phyloP scores from a whole-genome alignment of 495 filamentous ascomycete species.

The Astrocystis sublimbata region DNA sequence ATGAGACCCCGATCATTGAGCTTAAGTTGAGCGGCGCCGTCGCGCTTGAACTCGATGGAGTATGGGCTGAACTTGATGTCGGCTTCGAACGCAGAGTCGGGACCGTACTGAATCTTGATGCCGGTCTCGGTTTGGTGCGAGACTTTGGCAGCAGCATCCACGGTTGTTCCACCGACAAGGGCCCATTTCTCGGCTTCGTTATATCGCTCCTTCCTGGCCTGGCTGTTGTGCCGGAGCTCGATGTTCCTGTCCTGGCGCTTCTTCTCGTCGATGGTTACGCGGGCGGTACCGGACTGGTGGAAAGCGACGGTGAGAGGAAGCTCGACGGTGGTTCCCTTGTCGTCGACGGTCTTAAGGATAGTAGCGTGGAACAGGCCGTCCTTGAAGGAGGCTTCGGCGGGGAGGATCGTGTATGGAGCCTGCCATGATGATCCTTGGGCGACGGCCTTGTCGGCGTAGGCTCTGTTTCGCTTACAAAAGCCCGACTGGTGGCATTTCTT shows the following conservation, averaged over 20 bases:
- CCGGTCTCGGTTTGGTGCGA: slow-evolving; percentile 57
- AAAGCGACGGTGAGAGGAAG: slow-evolving; percentile 86
- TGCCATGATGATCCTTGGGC: slow-evolving; percentile 66
- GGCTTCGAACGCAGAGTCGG: slow-evolving; percentile 71
- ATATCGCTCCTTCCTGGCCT: slow-evolving; percentile 86
- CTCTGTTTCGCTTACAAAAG: slow-evolving; percentile 94
- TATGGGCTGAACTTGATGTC: slow-evolving; percentile 83
- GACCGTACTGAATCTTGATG: slow-evolving; percentile 81
- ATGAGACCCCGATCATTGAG: slow-evolving; percentile 84
- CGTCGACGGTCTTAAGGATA: slow-evolving; percentile 71
- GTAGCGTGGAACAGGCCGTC: slow-evolving; percentile 77
- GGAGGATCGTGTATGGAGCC: slow-evolving; percentile 77
- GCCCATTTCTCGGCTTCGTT: slow-evolving; percentile 88
- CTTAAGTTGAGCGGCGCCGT: slow-evolving; percentile 78
- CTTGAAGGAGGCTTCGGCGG: slow-evolving; percentile 70
- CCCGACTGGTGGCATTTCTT: slow-evolving; percentile 94
- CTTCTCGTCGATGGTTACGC: slow-evolving; percentile 88
- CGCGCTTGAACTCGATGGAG: slow-evolving; percentile 77
- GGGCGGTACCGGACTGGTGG: slow-evolving; percentile 80
- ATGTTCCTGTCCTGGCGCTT: slow-evolving; percentile 86
- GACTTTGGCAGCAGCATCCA: slow-evolving; percentile 66
- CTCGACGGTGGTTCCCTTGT: slow-evolving; percentile 62
- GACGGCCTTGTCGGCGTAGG: slow-evolving; percentile 75
- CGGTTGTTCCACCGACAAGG: slow-evolving; percentile 73
- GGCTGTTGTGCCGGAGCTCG: slow-evolving; percentile 79